phyloP scores from a whole-genome alignment of 352 stramenopile genomes.

The Discostella stelligera region DNA sequence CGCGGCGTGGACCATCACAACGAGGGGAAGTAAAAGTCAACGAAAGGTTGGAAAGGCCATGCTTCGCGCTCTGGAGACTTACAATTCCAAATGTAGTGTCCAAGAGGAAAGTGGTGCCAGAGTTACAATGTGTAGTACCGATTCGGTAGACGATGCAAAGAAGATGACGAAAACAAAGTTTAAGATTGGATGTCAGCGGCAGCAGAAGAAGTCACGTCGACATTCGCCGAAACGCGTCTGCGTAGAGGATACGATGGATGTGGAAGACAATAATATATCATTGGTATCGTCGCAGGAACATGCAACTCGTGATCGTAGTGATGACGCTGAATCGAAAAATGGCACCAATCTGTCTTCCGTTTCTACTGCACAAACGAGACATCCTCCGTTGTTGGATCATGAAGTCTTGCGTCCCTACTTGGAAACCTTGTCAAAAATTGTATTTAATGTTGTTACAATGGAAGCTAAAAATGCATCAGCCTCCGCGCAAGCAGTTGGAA shows the following conservation, averaged over 20 bases:
- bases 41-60: slow-evolving; percentile 65
- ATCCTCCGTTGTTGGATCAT: slow-evolving; percentile 15
- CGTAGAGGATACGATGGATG: not conserved
- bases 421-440: slow-evolving; percentile 18
- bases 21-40: slow-evolving; percentile 72
- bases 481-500: slow-evolving; percentile 6
- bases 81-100: slow-evolving; percentile 28
- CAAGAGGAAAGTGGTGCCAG: slow-evolving; percentile 5
- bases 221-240: slow-evolving; percentile 13
- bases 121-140: not conserved
- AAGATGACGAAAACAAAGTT: not conserved
- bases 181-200: slow-evolving; percentile 7
- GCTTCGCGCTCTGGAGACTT: slow-evolving; percentile 41
- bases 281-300: not conserved
- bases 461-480: slow-evolving; percentile 20
- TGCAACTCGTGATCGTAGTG: slow-evolving; percentile 1
- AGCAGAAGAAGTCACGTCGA: slow-evolving; percentile 36
- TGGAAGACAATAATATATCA: not conserved
- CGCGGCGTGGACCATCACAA: slow-evolving; percentile 25
- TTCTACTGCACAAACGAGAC: not conserved
- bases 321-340: not conserved
- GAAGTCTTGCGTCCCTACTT: slow-evolving; percentile 26
- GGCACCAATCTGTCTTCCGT: not conserved
- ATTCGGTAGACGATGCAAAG: slow-evolving; percentile 23
- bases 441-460: slow-evolving; percentile 44